These are phyloP conservation scores for Stagonosporopsis chrysanthemi DNA, from an alignment of 2,329 filamentous ascomycete genomes.

Conservation along the genomic window DNA sequence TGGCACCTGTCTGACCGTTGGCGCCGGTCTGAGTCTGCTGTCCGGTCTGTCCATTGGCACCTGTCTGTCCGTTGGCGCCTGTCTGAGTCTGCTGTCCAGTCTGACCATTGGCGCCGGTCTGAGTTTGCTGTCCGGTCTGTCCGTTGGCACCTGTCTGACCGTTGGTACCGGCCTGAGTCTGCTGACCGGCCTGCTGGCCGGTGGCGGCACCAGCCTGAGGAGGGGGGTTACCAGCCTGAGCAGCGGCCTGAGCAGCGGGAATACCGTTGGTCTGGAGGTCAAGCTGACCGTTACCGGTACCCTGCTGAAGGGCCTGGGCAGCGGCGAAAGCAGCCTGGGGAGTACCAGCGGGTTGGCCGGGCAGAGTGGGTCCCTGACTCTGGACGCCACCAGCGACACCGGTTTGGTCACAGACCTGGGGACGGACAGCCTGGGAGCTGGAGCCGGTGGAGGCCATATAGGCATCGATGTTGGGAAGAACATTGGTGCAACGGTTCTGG, in stretches of 20 bases:
- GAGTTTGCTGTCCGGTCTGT: no score
- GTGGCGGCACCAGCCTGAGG: no score
- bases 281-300: slow-evolving; percentile 41
- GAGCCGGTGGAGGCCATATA: slow-evolving; percentile 48
- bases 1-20: no score
- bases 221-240: slow-evolving; percentile 16
- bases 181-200: slow-evolving; percentile 3
- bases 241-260: slow-evolving; percentile 15
- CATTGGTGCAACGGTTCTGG: slow-evolving; percentile 48
- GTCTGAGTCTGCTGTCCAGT: no score
- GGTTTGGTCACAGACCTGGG: slow-evolving; percentile 43
- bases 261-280: slow-evolving; percentile 28
- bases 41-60: no score
- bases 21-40: no score
- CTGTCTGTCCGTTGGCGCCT: no score
- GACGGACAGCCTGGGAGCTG: slow-evolving; percentile 39
- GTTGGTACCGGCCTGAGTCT: not conserved
- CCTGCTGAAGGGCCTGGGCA: slow-evolving; percentile 36
- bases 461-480: slow-evolving; percentile 49
- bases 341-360: slow-evolving; percentile 39
- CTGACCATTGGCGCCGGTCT: no score
- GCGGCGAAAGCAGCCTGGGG: slow-evolving; percentile 43
- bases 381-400: slow-evolving; percentile 47
- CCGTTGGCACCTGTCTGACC: no score
- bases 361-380: slow-evolving; percentile 36